A percentile compares a stretch with the other conserved stretches of the same genome.
Evolutionary conservation across 208 protist species (phyloP).

Genomic region (Leishmania gerbilli): DNA sequence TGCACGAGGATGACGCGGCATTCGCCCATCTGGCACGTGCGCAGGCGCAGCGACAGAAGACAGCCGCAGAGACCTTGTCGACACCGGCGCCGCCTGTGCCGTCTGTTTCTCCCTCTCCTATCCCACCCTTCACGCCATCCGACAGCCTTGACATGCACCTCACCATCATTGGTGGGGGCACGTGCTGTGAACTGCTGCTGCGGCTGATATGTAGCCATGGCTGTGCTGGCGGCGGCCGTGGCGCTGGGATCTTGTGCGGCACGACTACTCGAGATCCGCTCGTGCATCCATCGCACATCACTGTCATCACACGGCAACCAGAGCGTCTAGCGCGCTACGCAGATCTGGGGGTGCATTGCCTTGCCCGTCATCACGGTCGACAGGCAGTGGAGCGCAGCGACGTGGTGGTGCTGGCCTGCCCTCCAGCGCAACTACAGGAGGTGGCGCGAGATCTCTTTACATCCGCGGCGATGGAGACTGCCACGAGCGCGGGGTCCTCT

Average conservation of each 20-base stretch:
- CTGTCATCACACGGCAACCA: conserved; percentile 74
- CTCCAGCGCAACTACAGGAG: conserved; percentile 60
- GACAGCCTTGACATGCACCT: conserved; percentile 54
- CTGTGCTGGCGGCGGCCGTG: conserved; percentile 1
- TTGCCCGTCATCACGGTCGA: conserved; percentile 42
- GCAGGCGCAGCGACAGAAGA: conserved; percentile 31
- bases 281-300: conserved; percentile 74
- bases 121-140: conserved; percentile 33
- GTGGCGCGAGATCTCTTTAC: conserved; percentile 48
- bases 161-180: conserved; percentile 65
- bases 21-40: conserved; percentile 50
- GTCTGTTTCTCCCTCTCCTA: neutral
- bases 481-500: conserved; percentile 5
- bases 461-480: neutral
- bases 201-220: conserved; percentile 8
- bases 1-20: conserved; percentile 52
- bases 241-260: neutral
- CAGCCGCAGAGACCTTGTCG: neutral
- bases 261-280: conserved; percentile 19
- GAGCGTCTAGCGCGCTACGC: conserved; percentile 49
- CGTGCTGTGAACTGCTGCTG: conserved; percentile 41
- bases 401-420: conserved; percentile 67
- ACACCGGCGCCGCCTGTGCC: neutral
- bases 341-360: conserved; percentile 55
- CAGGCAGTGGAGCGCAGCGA: conserved; percentile 46